Base-by-base conservation (phyloP, 2,329 filamentous ascomycete genomes). In the Ophiostoma montium region DNA sequence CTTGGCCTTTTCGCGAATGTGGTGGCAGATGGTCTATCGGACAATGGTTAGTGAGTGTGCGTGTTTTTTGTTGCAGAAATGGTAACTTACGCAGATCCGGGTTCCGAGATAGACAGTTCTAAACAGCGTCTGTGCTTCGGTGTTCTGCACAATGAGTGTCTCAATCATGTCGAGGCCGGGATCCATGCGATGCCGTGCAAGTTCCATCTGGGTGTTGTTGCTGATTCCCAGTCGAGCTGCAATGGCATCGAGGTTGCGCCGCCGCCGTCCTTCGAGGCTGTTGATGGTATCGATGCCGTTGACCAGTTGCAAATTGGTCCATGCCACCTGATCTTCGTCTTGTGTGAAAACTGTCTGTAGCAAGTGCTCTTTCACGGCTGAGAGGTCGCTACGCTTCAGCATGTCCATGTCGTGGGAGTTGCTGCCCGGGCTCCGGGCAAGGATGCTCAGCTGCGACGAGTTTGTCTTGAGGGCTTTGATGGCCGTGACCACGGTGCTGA, bases 61-160 rank as follows among this genome's bases (percentile, higher is more conserved):
- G 11, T 7, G 1, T 30, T 3, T 16, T 12, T 13, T 4, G 5
- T 15, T 23, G 6, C 16, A 12, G 30, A 11, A 35, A 23, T 15
- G 27, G 15, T 23, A 3, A 53, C 54, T 45, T 35, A 57, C 55
- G 13, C 47, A 57, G 9, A 57, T 51, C 4, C 56, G 47, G 1
- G 48, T 49, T 3, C 55, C 55, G 1, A 57, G 41, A 30, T 51
- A 57, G 1, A 54, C 16, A 6, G 39, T 52, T 1, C 55, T 50
- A n/a, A 56, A 57, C 2, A 42, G 30, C 0, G 15, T 16, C n/a
- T 55, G 51, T 2, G 53, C 50, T 13, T 53, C 45, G 1, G 9
- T n/a, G 36, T 57, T 55, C 2, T 46, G 41, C 9, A 9, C 30
- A 5, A 53, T 35, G 8, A 57, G 48, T 1, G 31, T 38, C 33